Base-by-base conservation (phyloP, 257 asterid genomes). In the Echites panduratus region DNA sequence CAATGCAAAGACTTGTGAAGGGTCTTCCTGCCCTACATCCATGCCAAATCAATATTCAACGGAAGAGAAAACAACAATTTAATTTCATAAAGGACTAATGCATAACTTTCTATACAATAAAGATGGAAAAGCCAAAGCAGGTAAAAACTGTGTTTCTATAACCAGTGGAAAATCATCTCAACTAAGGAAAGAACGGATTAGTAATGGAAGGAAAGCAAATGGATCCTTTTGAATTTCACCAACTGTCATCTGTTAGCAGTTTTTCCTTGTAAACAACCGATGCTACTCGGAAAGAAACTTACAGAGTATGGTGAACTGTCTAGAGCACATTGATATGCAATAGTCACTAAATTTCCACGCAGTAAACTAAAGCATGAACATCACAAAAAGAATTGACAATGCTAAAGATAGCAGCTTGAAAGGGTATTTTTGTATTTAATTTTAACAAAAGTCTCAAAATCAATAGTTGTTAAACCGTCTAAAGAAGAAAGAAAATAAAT, bases 11-110 rank as follows among this genome's bases (percentile, higher is more conserved):
- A 83, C 97, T 85, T 91, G 99, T 35, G 97, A 86, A 79, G 90
- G 93, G 79, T 95, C 98, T 84, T 90, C 97, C 99, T 95, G 99
- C 98, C 98, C 98, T 91, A 95, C 95, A 90, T 81, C 73, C 88
- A 92, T 73, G 89, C 82, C 81, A 77, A 70, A 78, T 81, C 75
- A 75, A 76, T 83, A 83, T 87, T 86, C 93, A 94, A 85, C 80
- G 78, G 86, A 70, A 83, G 87, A 72, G 49, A 64, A 64, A 4
- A 38, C 14, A 2, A 19, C 0, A 40, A 9, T 58, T 58, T 20
- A 32, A 63, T 35, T 0, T 20, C 6, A n/a, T 14, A 62, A 32
- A 2, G 22, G 26, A 35, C 13, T 32, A 17, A 62, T 9, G 27
- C 19, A 48, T 48, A 27, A 26, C 41, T 58, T 12, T 27, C 38